phyloP scores from a whole-genome alignment of 495 filamentous ascomycete species.

The Aspergillus asperescens region DNA sequence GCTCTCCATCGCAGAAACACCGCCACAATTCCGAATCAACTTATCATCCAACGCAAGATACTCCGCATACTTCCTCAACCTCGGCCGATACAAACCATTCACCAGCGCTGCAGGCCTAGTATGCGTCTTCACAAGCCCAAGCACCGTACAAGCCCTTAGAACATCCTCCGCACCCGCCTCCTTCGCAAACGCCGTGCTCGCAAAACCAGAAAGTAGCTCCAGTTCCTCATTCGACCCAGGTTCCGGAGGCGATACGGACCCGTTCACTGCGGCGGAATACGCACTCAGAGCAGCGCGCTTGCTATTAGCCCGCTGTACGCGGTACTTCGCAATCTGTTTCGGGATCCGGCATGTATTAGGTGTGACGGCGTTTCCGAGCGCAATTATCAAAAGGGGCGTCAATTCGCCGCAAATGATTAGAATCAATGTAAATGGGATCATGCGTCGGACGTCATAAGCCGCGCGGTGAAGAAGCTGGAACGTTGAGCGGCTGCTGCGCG shows the following conservation, averaged over 20 bases:
- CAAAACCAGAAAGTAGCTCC: constrained; percentile 23
- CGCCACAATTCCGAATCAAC: constrained; percentile 49
- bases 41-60: constrained; percentile 57
- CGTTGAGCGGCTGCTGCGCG: constrained; percentile 48
- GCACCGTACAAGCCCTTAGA: constrained; percentile 39
- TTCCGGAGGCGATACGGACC: constrained; percentile 11
- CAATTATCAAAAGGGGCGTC: constrained; percentile 67
- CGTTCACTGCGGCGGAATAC: constrained; percentile 9
- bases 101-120: constrained; percentile 27
- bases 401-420: constrained; percentile 78
- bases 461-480: constrained; percentile 64
- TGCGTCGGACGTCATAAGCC: constrained; percentile 61
- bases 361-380: constrained; percentile 62
- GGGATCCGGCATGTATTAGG: constrained; percentile 81
- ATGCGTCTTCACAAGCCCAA: constrained; percentile 43
- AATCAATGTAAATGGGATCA: constrained; percentile 69
- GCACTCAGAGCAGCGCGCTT: constrained; percentile 27
- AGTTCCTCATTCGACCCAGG: constrained; percentile 24
- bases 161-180: constrained; percentile 24
- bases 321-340: constrained; percentile 56
- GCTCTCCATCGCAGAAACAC: constrained; percentile 43
- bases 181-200: constrained; percentile 17
- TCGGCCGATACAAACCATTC: constrained; percentile 35
- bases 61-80: constrained; percentile 38
- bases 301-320: constrained; percentile 42